Evolutionary conservation across 805 yeast genomes (phyloP).

Genomic region (Starmerella gropengiesseri): DNA sequence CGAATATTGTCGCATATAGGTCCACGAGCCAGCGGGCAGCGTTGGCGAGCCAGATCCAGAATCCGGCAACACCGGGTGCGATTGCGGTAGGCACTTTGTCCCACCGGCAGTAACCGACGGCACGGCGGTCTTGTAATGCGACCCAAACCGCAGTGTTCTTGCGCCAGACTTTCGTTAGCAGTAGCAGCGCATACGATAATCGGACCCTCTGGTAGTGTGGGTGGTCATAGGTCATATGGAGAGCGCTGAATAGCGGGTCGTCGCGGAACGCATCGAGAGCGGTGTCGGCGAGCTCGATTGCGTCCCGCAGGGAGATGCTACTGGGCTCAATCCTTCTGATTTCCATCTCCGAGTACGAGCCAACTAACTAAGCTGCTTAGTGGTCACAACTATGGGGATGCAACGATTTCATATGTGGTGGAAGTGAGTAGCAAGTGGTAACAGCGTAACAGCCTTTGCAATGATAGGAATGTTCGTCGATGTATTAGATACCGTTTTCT

Average conservation of each 20-base stretch:
- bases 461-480: no score
- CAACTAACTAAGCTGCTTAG: no score
- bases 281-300: slow-evolving; percentile 2
- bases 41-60: slow-evolving; percentile 1
- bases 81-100: neutral
- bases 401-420: no score
- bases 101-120: slow-evolving; percentile 1
- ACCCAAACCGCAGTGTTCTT: neutral
- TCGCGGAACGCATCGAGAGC: slow-evolving; percentile 3
- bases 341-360: neutral
- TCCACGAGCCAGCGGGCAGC: neutral
- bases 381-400: no score
- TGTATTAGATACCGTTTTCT: no score
- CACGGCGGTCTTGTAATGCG: neutral
- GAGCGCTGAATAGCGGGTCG: slow-evolving; percentile 2
- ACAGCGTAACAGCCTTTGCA: no score
- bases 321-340: neutral
- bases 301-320: neutral
- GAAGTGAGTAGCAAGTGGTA: no score
- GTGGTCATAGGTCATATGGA: neutral
- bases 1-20: neutral
- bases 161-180: neutral
- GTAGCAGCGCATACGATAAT: neutral
- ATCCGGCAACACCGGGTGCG: neutral
- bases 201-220: neutral